Evolutionary conservation across 2,329 filamentous ascomycete genomes (phyloP).

Genomic region (Calonectria pauciramosa): DNA sequence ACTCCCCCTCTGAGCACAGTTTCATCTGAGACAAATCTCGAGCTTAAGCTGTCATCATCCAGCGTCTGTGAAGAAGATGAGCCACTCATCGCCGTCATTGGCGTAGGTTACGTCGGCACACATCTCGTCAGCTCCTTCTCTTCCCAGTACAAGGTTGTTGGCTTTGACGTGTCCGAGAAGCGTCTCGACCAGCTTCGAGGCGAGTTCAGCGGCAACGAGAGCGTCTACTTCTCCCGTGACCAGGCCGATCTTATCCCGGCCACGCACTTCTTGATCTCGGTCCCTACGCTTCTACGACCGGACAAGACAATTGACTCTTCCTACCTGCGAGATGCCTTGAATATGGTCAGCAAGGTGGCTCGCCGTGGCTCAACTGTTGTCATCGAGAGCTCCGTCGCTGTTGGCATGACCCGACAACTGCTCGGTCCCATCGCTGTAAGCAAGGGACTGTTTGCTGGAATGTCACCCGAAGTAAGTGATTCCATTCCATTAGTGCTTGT

Average conservation of each 20-base stretch:
- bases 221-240: slow-evolving; percentile 50
- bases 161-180: slow-evolving; percentile 55
- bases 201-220: slow-evolving; percentile 34
- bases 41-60: neutral
- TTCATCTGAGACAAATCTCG: neutral
- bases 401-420: slow-evolving; percentile 56
- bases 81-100: slow-evolving; percentile 60
- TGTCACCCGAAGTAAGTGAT: slow-evolving; percentile 57
- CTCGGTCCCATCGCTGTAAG: slow-evolving; percentile 58
- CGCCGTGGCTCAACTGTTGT: slow-evolving; percentile 60
- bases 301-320: slow-evolving; percentile 62
- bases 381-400: slow-evolving; percentile 53
- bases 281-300: slow-evolving; percentile 62
- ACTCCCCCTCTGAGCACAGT: neutral
- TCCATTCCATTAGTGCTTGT: accelerated
- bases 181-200: slow-evolving; percentile 50
- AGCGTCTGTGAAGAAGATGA: slow-evolving; percentile 26
- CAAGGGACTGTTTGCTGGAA: slow-evolving; percentile 58
- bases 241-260: slow-evolving; percentile 54
- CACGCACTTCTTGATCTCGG: slow-evolving; percentile 65
- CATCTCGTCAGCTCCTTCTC: slow-evolving; percentile 61
- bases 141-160: slow-evolving; percentile 56
- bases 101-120: slow-evolving; percentile 66
- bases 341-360: slow-evolving; percentile 56
- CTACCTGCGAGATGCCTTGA: slow-evolving; percentile 59